Evolutionary conservation across 2,329 filamentous ascomycete genomes (phyloP), one percentile per base, ranked within the genome.

Genomic region (Huntiella abstrusa): DNA sequence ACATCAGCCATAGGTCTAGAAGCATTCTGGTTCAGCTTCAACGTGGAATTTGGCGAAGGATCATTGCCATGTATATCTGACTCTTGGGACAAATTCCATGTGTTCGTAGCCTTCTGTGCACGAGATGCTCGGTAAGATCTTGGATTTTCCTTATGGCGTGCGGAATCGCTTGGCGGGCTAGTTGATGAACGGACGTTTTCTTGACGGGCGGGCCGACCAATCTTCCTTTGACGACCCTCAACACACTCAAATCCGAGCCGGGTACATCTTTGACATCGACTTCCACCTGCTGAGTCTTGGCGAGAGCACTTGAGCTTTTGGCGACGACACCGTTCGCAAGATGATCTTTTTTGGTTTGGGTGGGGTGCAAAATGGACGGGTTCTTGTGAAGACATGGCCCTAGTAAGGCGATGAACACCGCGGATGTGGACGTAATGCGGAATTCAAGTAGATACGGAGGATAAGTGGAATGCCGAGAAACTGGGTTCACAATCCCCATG

Each of bases 241-340:
- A 56, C 51, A 41, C 59, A 60, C 5, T 53, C 43, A 4, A 59
- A 49, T 4, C 51, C 51, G 13, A 60, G 57, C 43, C 56, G 53
- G 35, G 52, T 41, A 49, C 59, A 60, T 13, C 57, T 54, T 12
- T 53, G 49, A 46, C 58, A 60, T 3, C 55, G 55, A 1, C 49
- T 39, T 2, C 51, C 37, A 12, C 34, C 47, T 5, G 53, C 36
- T 15, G 52, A 39, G 19, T 52, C 41, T 17, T 54, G 53, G 13
- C 57, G 58, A 5, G 53, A 52, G 50, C 58, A 61, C 28, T 56
- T 55, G 4, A 60, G 53, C 45, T 60, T 60, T 38, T 60, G 58
- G 8, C 54, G 51, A 5, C 58, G 58, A 13, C 58, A 60, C 37
- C 57, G 53, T 51, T 60, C 57, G 46, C 58, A 60, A 4, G 58